These are phyloP conservation scores for Paracorniculantispora psalliotae DNA, from an alignment of 2,329 filamentous ascomycete genomes.

Conservation along the genomic window DNA sequence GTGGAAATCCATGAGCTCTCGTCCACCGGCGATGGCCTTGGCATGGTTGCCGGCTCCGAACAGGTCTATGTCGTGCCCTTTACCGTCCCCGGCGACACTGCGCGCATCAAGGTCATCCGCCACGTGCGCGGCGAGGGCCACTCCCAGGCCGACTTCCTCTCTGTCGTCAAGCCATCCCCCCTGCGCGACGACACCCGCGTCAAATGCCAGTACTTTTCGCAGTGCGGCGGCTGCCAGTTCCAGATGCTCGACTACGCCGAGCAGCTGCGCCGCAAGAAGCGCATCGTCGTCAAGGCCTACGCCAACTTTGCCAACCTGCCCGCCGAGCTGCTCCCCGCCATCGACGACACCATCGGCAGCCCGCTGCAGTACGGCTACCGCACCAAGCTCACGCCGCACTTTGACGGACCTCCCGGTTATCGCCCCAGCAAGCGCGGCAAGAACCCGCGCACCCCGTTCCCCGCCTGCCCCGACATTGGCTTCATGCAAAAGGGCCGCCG, in stretches of 20 bases:
- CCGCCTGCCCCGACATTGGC: constrained; percentile 71
- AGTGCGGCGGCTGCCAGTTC: constrained; percentile 90
- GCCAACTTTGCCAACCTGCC: constrained; percentile 82
- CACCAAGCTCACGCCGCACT: constrained; percentile 96
- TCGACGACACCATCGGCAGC: constrained; percentile 82
- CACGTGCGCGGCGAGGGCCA: constrained; percentile 64
- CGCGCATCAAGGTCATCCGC: constrained; percentile 72
- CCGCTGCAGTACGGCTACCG: constrained; percentile 90
- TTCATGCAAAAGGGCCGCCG: constrained; percentile 84
- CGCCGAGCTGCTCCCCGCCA: constrained; percentile 65
- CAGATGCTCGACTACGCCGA: constrained; percentile 91
- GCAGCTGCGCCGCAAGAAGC: constrained; percentile 79
- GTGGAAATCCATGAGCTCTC: constrained; percentile 78
- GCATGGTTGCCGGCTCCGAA: constrained; percentile 53
- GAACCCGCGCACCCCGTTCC: constrained; percentile 39
- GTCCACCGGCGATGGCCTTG: constrained; percentile 88
- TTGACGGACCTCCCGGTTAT: constrained; percentile 66
- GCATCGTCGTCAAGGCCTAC: constrained; percentile 87
- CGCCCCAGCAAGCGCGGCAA: constrained; percentile 42
- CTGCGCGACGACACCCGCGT: constrained; percentile 73
- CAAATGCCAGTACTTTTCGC: constrained; percentile 79
- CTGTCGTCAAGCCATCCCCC: constrained; percentile 66
- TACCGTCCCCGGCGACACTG: constrained; percentile 75
- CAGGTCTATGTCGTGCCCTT: constrained; percentile 85
- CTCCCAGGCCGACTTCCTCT: constrained; percentile 76